Conservation (phyloP, 352 stramenopile genomes). For the Thraustotheca clavata region DNA sequence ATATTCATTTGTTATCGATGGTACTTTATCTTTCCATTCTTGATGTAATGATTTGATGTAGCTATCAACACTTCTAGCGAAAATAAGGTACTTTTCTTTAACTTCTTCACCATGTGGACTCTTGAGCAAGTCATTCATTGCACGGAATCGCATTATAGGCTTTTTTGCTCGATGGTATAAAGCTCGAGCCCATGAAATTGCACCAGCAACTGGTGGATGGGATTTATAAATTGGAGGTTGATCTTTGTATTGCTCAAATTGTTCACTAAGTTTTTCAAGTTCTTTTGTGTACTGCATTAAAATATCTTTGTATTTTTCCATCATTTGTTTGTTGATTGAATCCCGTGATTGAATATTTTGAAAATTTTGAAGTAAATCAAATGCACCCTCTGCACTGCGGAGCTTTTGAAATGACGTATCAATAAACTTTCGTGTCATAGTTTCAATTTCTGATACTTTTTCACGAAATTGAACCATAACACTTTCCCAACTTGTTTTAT, state of each 20-base stretch:
- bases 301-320: conserved; percentile 96
- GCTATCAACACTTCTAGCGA: conserved; percentile 86
- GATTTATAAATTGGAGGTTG: conserved; percentile 90
- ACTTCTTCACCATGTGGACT: conserved; percentile 87
- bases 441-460: conserved; percentile 92
- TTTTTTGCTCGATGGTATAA: conserved; percentile 91
- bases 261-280: conserved; percentile 83
- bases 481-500: conserved; percentile 92
- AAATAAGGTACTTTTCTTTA: conserved; percentile 92
- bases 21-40: conserved; percentile 88
- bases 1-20: conserved; percentile 85
- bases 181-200: conserved; percentile 73
- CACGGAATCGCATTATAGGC: conserved; percentile 90
- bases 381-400: conserved; percentile 89
- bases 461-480: conserved; percentile 93
- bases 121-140: conserved; percentile 90
- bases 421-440: conserved; percentile 93
- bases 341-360: conserved; percentile 93
- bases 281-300: conserved; percentile 95
- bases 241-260: conserved; percentile 83
- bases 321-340: conserved; percentile 95
- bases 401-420: conserved; percentile 95
- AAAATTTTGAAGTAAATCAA: conserved; percentile 96
- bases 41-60: conserved; percentile 91
- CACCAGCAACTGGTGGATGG: conserved; percentile 82